phyloP scores from a whole-genome alignment of 768 basidiomycete genomes.

The Crepidotus variabilis region DNA sequence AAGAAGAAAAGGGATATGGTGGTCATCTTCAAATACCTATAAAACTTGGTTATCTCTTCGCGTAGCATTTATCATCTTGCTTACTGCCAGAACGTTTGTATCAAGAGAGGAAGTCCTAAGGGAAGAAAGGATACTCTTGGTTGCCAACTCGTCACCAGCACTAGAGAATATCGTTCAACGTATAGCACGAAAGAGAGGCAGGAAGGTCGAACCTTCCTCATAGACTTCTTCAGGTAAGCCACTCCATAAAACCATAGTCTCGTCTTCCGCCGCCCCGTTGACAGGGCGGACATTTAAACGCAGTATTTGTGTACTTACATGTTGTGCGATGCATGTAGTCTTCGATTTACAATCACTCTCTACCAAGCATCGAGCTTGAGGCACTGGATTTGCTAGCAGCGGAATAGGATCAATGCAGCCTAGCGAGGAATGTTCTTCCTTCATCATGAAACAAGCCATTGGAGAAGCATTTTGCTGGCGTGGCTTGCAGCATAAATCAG shows the following conservation, averaged over 20 bases:
- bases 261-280: constrained; percentile 22
- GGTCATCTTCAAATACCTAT: constrained; percentile 59
- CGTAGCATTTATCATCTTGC: constrained; percentile 20
- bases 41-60: not conserved
- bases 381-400: constrained; percentile 35
- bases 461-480: constrained; percentile 15
- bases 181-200: constrained; percentile 1
- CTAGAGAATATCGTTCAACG: constrained; percentile 26
- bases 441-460: constrained; percentile 44
- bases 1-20: constrained; percentile 79
- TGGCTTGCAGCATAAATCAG: constrained; percentile 21
- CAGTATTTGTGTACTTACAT: constrained; percentile 45
- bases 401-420: constrained; percentile 59
- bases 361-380: constrained; percentile 36
- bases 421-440: constrained; percentile 20
- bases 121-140: constrained; percentile 42
- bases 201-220: constrained; percentile 51
- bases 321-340: constrained; percentile 52
- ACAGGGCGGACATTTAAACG: constrained; percentile 43
- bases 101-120: constrained; percentile 34
- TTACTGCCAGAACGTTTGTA: constrained; percentile 50
- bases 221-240: constrained; percentile 64
- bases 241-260: constrained; percentile 60
- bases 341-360: constrained; percentile 29
- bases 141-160: constrained; percentile 45